Evolutionary conservation across 176 grass and related monocot genomes (phyloP).

Genomic region (Raddia distichophylla): DNA sequence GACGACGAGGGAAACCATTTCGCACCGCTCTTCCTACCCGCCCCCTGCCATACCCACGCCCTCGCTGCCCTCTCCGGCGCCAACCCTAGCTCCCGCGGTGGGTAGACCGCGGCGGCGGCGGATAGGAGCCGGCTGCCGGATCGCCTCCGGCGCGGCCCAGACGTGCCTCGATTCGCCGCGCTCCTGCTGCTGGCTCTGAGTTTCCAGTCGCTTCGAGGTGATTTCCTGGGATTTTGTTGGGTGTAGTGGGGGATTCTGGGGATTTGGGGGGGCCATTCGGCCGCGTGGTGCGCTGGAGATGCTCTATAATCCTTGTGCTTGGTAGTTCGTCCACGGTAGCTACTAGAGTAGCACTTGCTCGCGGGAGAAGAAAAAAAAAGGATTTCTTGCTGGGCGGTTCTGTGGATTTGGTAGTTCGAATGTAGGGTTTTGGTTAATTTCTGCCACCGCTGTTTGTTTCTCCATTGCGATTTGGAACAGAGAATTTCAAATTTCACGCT

Average conservation of each 20-base stretch:
- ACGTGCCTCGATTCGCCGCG: neutral
- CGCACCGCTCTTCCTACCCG: conserved; percentile 27
- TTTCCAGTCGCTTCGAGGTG: conserved; percentile 21
- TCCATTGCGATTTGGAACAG: neutral
- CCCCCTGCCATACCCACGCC: neutral
- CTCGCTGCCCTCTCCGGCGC: neutral
- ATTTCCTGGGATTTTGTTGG: neutral
- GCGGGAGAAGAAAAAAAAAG: too few species aligned
- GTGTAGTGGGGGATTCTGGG: too few species aligned
- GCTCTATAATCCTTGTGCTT: neutral
- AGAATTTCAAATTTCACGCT: neutral
- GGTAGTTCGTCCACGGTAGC: neutral
- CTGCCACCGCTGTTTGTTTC: neutral
- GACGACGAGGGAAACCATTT: neutral
- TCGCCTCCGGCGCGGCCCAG: neutral
- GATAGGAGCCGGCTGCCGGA: neutral
- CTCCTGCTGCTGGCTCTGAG: neutral
- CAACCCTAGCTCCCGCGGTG: conserved; percentile 30
- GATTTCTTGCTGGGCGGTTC: neutral
- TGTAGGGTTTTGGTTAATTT: neutral
- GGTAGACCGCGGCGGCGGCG: neutral
- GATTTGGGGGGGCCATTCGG: neutral
- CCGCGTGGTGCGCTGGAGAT: too few species aligned
- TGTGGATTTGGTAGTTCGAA: neutral
- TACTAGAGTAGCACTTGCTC: too few species aligned